Evolutionary conservation across 2,329 filamentous ascomycete genomes (phyloP), one percentile per base, ranked within the genome.

Genomic region (Phaeosphaeriaceae sp.): DNA sequence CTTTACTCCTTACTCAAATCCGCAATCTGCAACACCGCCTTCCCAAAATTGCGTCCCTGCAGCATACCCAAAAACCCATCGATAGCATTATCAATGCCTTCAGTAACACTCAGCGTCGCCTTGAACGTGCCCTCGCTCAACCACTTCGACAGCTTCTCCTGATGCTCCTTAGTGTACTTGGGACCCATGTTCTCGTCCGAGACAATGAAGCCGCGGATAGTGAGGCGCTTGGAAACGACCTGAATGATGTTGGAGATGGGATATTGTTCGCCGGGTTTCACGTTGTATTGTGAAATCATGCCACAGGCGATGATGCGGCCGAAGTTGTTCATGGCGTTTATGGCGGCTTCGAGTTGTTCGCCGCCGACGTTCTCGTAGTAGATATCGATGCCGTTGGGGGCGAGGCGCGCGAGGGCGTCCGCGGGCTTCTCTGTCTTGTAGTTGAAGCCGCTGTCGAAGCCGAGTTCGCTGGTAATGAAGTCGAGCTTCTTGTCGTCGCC

Each of bases 301-400:
- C 79, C 79, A 59, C 79, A 81, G 18, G 77, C 79, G 46, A 81
- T 76, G 43, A 93, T 83, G 51, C 90, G 80, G 17, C 88, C 90
- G 46, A 79, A 82, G 35, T 72, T 48, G 46, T 90, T 92, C 74
- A 90, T 78, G 42, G 78, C 76, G 20, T 81, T 77, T 39, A 92
- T 73, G 0, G 86, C 85, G 32, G 87, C 87, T 58, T 89, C 85
- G 43, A 91, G 79, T 56, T 89, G 86, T 72, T 89, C 87, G 32
- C 88, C 89, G 16, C 89, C 89, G 6, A 89, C 88, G 60, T 91
- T 92, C 74, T 92, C 89, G 66, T 87, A 92, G 77, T 91, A 91
- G 68, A 92, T 90, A 66, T 95, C 90, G 54, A 95, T 82, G 4
- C 90, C 90, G 11, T 91, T 74, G 0, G 90, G 89, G 0, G 88